Conservation (phyloP, 495 filamentous ascomycete genomes). For the Aspergillus conjunctus region DNA sequence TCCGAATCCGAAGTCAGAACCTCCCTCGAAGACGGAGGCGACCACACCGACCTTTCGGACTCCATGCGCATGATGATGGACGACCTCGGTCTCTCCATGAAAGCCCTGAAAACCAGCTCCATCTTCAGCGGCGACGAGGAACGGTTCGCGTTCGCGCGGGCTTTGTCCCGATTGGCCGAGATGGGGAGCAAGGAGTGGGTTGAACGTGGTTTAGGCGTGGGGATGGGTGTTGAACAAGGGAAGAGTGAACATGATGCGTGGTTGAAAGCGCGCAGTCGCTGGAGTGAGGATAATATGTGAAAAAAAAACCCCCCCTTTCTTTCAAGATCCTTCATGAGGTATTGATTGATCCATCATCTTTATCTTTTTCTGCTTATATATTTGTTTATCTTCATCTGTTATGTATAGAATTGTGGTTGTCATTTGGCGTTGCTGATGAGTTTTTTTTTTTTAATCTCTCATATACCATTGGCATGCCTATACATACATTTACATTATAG, state of each 20-base stretch:
- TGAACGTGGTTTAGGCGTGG: slow-evolving; percentile 82
- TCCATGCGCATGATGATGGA: slow-evolving; percentile 92
- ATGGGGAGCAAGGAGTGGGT: slow-evolving; percentile 97
- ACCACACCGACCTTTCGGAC: slow-evolving; percentile 68
- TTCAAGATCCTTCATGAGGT: neutral
- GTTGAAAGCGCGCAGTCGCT: slow-evolving; percentile 64
- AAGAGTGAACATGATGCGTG: slow-evolving; percentile 65
- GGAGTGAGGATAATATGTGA: slow-evolving; percentile 75
- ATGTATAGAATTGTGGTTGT: no score
- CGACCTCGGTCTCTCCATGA: slow-evolving; percentile 84
- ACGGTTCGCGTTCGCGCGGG: slow-evolving; percentile 91
- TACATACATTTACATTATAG: no score
- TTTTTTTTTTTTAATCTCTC: neutral
- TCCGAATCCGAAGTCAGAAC: slow-evolving; percentile 71
- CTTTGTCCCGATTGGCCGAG: slow-evolving; percentile 79
- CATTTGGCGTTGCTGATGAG: no score
- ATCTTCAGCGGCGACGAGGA: slow-evolving; percentile 97
- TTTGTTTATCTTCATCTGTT: neutral
- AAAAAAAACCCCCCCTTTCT: no score
- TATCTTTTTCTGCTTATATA: neutral
- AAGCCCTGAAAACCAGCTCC: slow-evolving; percentile 78
- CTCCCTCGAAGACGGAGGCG: slow-evolving; percentile 37
- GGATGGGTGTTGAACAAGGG: slow-evolving; percentile 57
- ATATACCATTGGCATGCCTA: neutral
- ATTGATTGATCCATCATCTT: neutral